A percentile compares a stretch with the other conserved stretches of the same genome.
Evolutionary conservation across 1,284 basidiomycete species (phyloP).

Genomic region (Trichosporon sp.): DNA sequence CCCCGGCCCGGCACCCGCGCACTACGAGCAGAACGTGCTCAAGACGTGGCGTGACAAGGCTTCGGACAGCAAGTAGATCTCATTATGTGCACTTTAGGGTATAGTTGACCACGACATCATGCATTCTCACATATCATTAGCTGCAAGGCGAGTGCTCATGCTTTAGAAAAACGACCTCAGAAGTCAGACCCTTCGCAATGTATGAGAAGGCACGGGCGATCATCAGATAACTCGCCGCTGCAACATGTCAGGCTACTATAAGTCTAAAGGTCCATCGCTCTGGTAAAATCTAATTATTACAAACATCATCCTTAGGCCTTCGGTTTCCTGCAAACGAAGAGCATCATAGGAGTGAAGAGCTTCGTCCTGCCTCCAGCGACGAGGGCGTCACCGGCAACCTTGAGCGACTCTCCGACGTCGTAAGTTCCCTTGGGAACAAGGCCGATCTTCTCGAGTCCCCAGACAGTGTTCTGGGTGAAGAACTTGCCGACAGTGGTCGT

Average conservation of each 20-base stretch:
- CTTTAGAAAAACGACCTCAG: too few species aligned
- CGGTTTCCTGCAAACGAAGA: slow-evolving; percentile 39
- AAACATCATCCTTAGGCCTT: slow-evolving; percentile 10
- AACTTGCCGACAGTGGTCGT: slow-evolving; percentile 84
- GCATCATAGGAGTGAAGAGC: slow-evolving; percentile 54
- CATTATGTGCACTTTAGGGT: neutral
- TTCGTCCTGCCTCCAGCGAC: slow-evolving; percentile 81
- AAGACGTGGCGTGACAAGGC: slow-evolving; percentile 34
- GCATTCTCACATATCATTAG: slow-evolving; percentile 5
- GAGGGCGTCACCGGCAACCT: slow-evolving; percentile 71
- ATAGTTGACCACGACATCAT: neutral
- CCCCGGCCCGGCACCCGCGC: slow-evolving; percentile 51
- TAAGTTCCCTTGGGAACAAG: slow-evolving; percentile 88
- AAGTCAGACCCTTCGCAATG: too few species aligned
- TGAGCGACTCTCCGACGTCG: slow-evolving; percentile 83
- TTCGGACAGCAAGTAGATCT: neutral
- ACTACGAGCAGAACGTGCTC: slow-evolving; percentile 30
- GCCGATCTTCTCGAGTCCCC: slow-evolving; percentile 70
- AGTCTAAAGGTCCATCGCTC: neutral
- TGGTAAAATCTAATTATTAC: neutral
- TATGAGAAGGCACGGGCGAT: too few species aligned
- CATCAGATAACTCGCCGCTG: too few species aligned
- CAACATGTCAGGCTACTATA: too few species aligned
- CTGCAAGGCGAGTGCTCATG: neutral
- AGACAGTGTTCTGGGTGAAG: slow-evolving; percentile 75